These are phyloP conservation scores for Cryphonectria nitschkei DNA, from an alignment of 2,329 filamentous ascomycete genomes.

Conservation along the genomic window DNA sequence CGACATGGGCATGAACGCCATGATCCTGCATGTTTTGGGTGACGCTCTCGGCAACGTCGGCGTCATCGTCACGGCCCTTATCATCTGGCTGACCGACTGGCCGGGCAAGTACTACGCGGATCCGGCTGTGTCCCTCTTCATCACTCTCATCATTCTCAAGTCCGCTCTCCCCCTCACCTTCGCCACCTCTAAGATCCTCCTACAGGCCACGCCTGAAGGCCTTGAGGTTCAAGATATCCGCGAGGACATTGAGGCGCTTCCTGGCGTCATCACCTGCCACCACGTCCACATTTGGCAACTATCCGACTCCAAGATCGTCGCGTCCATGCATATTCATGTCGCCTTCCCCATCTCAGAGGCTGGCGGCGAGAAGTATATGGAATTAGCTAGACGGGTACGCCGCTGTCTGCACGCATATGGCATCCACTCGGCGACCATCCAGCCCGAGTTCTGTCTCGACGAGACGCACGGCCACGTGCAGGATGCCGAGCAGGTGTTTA, in stretches of 20 bases:
- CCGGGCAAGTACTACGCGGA: slow-evolving; percentile 86
- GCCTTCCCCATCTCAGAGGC: slow-evolving; percentile 86
- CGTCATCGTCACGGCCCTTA: slow-evolving; percentile 78
- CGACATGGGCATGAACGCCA: slow-evolving; percentile 94
- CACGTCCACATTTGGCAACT: slow-evolving; percentile 98
- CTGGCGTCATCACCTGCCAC: slow-evolving; percentile 87
- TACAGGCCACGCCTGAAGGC: slow-evolving; percentile 91
- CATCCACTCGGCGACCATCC: slow-evolving; percentile 96
- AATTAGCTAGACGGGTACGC: slow-evolving; percentile 78
- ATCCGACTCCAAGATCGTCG: slow-evolving; percentile 91
- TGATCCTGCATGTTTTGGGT: slow-evolving; percentile 76
- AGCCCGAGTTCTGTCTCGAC: slow-evolving; percentile 80
- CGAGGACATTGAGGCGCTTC: slow-evolving; percentile 83
- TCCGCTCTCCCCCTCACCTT: slow-evolving; percentile 79
- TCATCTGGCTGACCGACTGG: slow-evolving; percentile 90
- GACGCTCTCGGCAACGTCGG: slow-evolving; percentile 87
- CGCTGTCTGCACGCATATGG: slow-evolving; percentile 93
- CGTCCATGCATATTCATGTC: slow-evolving; percentile 91
- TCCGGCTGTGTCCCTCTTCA: slow-evolving; percentile 89
- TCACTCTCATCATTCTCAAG: slow-evolving; percentile 77
- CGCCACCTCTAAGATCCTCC: slow-evolving; percentile 82
- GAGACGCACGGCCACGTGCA: slow-evolving; percentile 46
- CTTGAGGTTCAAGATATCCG: slow-evolving; percentile 89
- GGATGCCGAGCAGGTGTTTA: slow-evolving; percentile 33
- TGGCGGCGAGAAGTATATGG: slow-evolving; percentile 83